These are phyloP conservation scores for Trifolium repens DNA, from an alignment of 306 rosid species.

Conservation along the genomic window DNA sequence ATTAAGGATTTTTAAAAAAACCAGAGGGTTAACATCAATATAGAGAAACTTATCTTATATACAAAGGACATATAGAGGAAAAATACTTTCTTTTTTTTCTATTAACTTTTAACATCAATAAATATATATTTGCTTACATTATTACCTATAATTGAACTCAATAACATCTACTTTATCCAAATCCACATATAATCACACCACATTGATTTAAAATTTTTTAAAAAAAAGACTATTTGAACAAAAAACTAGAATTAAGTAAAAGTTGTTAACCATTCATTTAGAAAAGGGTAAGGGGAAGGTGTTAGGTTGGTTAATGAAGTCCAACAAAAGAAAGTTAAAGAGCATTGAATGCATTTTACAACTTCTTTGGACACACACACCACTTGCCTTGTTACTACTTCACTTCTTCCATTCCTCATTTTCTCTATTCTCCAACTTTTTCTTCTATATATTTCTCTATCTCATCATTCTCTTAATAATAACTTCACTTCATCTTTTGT, in stretches of 20 bases:
- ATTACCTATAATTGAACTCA: too few species aligned
- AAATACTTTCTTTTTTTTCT: too few species aligned
- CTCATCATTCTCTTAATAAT: slow-evolving; percentile 38
- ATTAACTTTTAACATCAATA: too few species aligned
- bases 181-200: not conserved
- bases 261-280: slow-evolving; percentile 28
- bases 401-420: slow-evolving; percentile 34
- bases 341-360: slow-evolving; percentile 62
- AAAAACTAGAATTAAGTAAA: slow-evolving; percentile 1
- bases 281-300: slow-evolving; percentile 34
- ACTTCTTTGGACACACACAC: slow-evolving; percentile 50
- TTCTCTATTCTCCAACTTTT: slow-evolving; percentile 25
- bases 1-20: too few species aligned
- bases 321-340: slow-evolving; percentile 40
- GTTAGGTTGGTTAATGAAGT: slow-evolving; percentile 45
- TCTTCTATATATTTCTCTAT: slow-evolving; percentile 47
- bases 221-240: not conserved
- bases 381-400: slow-evolving; percentile 57
- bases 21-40: too few species aligned
- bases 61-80: not conserved
- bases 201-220: too few species aligned
- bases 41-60: too few species aligned
- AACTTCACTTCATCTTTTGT: slow-evolving; percentile 23
- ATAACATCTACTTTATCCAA: not conserved
- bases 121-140: too few species aligned